Conservation (phyloP, 1,284 basidiomycete species). For the Ustilago curta region DNA sequence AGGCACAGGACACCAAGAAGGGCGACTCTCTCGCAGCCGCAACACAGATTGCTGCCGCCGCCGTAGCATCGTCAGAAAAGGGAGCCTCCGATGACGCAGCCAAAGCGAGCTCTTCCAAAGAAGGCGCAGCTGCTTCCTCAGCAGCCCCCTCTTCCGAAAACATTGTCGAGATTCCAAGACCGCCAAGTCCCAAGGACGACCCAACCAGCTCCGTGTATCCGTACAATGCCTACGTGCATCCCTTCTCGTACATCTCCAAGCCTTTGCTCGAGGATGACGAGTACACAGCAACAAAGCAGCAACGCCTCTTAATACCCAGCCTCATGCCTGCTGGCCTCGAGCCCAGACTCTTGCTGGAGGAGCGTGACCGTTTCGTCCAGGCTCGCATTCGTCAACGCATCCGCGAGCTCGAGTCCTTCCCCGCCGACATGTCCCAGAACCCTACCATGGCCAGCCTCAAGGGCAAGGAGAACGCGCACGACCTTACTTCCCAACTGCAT, state of each 20-base stretch:
- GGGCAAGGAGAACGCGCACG: slow-evolving; percentile 47
- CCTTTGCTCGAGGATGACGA: slow-evolving; percentile 56
- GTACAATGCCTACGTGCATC: slow-evolving; percentile 92
- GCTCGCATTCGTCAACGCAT: slow-evolving; percentile 90
- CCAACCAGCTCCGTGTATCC: slow-evolving; percentile 86
- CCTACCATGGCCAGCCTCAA: slow-evolving; percentile 54
- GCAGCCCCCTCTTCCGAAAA: slow-evolving; percentile 42
- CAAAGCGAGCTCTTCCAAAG: slow-evolving; percentile 28
- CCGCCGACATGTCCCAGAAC: slow-evolving; percentile 76
- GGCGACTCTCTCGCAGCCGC: slow-evolving; percentile 74
- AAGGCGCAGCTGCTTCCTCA: slow-evolving; percentile 20
- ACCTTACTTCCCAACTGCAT: slow-evolving; percentile 30
- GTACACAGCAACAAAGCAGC: slow-evolving; percentile 76
- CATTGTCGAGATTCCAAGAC: slow-evolving; percentile 52
- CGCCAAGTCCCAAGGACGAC: slow-evolving; percentile 74
- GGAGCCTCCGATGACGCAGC: slow-evolving; percentile 76
- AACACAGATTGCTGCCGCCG: slow-evolving; percentile 82
- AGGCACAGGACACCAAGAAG: slow-evolving; percentile 71
- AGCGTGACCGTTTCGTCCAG: slow-evolving; percentile 90
- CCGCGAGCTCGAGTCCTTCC: slow-evolving; percentile 85
- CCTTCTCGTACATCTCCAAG: slow-evolving; percentile 75
- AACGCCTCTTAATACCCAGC: slow-evolving; percentile 85
- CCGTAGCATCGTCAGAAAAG: slow-evolving; percentile 66
- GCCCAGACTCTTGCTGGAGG: slow-evolving; percentile 87
- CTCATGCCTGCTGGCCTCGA: slow-evolving; percentile 94